Conservation (phyloP, 2,329 filamentous ascomycete species). For the Thielaviopsis ethacetica region DNA sequence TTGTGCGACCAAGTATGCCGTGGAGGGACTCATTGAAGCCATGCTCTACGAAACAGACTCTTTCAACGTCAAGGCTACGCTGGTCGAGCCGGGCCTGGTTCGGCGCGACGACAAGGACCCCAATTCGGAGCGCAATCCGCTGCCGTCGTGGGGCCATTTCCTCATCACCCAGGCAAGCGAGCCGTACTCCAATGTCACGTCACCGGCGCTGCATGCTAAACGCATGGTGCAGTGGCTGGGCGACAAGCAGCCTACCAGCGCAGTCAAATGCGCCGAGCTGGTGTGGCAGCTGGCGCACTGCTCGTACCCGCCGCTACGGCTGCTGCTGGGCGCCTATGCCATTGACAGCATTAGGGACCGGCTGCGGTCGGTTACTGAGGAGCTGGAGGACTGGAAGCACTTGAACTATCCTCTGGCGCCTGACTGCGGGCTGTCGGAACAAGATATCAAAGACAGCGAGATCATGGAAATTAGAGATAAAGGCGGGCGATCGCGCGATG, state of each 20-base stretch:
- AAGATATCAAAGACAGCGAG: constrained; percentile 8
- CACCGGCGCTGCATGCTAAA: constrained; percentile 75
- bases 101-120: constrained; percentile 57
- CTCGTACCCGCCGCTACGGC: constrained; percentile 71
- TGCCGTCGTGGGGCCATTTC: constrained; percentile 83
- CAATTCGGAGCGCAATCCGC: constrained; percentile 33
- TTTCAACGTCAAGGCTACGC: constrained; percentile 84
- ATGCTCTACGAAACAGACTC: constrained; percentile 89
- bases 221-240: constrained; percentile 90
- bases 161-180: constrained; percentile 73
- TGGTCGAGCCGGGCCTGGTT: constrained; percentile 83
- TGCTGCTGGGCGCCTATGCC: constrained; percentile 84
- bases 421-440: constrained; percentile 9
- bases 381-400: constrained; percentile 87
- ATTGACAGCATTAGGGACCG: constrained; percentile 91
- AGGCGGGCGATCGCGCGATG: background rate
- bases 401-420: constrained; percentile 37
- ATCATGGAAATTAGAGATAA: background rate
- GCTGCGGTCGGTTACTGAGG: constrained; percentile 78
- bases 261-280: constrained; percentile 80
- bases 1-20: constrained; percentile 92
- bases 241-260: constrained; percentile 81
- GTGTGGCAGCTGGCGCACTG: constrained; percentile 93
- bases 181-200: constrained; percentile 60
- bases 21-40: constrained; percentile 87